These are phyloP conservation scores for Candida anutae DNA, from an alignment of 1,139 yeast genomes.

Conservation along the genomic window DNA sequence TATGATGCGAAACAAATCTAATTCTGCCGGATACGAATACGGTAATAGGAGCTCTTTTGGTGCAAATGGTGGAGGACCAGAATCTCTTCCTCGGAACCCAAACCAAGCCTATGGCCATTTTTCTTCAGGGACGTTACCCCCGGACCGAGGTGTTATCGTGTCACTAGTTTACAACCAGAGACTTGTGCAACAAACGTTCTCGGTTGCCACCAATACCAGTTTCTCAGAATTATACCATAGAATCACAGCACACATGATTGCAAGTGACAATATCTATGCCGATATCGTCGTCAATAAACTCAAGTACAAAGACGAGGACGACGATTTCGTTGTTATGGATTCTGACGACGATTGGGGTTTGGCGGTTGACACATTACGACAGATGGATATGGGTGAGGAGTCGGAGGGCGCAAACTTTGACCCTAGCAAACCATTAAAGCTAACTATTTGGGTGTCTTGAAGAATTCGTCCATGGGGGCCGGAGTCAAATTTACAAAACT, in stretches of 20 bases:
- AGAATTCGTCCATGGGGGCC: not conserved
- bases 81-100: constrained; percentile 2
- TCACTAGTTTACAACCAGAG: constrained; percentile 46
- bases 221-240: constrained; percentile 41
- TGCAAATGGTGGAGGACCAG: too few relatives aligned
- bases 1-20: constrained; percentile 34
- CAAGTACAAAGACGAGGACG: constrained; percentile 91
- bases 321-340: constrained; percentile 82
- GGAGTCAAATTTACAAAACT: too few relatives aligned
- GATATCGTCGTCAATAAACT: constrained; percentile 43
- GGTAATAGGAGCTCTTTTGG: too few relatives aligned
- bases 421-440: constrained; percentile 18
- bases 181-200: constrained; percentile 22
- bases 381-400: constrained; percentile 17
- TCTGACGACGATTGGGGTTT: constrained; percentile 70
- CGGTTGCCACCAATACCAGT: constrained; percentile 37
- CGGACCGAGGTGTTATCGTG: constrained; percentile 21
- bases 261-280: constrained; percentile 23
- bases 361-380: constrained; percentile 48
- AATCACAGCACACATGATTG: constrained; percentile 28
- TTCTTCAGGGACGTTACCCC: constrained; percentile 5
- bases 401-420: constrained; percentile 16
- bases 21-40: constrained; percentile 13
- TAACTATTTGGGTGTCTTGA: constrained; percentile 33
- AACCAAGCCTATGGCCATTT: not conserved